Base-by-base conservation (phyloP, 2,329 filamentous ascomycete species). In the Calonectria pseudoreteaudii region DNA sequence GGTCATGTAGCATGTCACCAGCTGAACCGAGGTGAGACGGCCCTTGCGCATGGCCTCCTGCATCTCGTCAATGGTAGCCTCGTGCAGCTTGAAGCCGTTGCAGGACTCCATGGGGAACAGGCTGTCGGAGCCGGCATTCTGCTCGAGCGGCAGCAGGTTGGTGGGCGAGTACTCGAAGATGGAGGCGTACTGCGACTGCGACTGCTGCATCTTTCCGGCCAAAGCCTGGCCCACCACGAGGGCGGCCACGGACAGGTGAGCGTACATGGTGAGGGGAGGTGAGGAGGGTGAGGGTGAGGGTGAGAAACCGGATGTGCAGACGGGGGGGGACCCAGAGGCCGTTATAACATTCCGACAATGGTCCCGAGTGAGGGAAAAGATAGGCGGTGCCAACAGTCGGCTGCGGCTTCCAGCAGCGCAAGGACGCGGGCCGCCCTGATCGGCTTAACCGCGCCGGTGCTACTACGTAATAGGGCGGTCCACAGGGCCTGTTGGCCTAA, bases 21-120 rank as follows among this genome's bases (percentile, higher is more conserved):
- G 84, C 74, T 93, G 86, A 30, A 89, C 87, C 23, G 88, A 90
- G 0, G 90, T 93, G 72, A 94, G 83, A 14, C 80, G 85, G 6
- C 90, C 90, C n/a, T 83, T 82, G 9, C 77, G 77, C 87, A 94
- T 87, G 36, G 89, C 88, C 6, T 83, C 79, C 78, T 94, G 93
- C 78, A 95, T 88, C 73, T 93, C 84, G 75, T 94, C 92, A 74
- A 95, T 93, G 9, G 90, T 92, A 20, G 92, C 92, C 81, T 95
- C 93, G 82, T 94, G 92, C 20, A 95, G 85, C 62, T 86, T 84
- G 76, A 94, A 88, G 13, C 88, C 89, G 70, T 89, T 83, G 81
- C 93, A 95, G 16, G 81, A 81, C 0, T 86, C 87, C 92, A 94
- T 93, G 3, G 91, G 89, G 78, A 94, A 94, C 28, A 88, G 78